These are phyloP conservation scores for Curvularia spicifera DNA, from an alignment of 2,329 filamentous ascomycete species.

Conservation along the genomic window DNA sequence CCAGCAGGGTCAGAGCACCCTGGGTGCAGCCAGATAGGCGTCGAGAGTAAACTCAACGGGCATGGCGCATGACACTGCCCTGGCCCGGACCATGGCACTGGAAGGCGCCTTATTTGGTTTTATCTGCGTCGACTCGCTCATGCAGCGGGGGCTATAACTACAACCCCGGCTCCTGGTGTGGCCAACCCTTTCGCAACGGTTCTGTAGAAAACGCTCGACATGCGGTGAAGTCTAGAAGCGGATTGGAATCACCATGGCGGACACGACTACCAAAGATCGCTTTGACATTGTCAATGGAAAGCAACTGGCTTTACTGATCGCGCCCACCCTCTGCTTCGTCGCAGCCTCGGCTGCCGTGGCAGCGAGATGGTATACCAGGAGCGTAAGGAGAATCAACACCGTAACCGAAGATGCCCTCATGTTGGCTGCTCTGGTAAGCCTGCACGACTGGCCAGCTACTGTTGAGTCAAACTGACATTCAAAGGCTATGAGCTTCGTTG, in stretches of 20 bases:
- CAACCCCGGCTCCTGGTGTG: constrained; percentile 12
- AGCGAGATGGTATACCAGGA: constrained; percentile 29
- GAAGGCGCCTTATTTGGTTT: constrained; percentile 12
- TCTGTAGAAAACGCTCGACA: constrained; percentile 6
- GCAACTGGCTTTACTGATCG: constrained; percentile 26
- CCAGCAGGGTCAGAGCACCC: constrained; percentile 9
- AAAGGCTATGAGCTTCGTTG: constrained; percentile 26
- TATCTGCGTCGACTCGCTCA: constrained; percentile 13
- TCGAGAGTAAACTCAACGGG: constrained; percentile 10
- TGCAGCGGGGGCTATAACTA: constrained; percentile 9
- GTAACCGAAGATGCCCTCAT: constrained; percentile 26
- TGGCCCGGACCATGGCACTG: constrained; percentile 13
- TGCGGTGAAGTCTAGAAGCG: constrained; percentile 10
- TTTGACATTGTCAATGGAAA: constrained; percentile 29
- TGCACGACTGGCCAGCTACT: not conserved
- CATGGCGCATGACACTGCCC: constrained; percentile 17
- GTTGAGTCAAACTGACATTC: constrained; percentile 7
- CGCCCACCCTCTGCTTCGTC: constrained; percentile 25
- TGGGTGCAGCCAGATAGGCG: constrained; percentile 14
- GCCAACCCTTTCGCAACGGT: constrained; percentile 9
- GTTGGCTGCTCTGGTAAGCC: constrained; percentile 26
- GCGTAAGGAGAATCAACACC: constrained; percentile 27
- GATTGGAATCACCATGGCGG: constrained; percentile 18
- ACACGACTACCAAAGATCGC: constrained; percentile 14
- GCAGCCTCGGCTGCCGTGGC: constrained; percentile 22